phyloP scores from a whole-genome alignment of 106 monocot genomes.

The Apostasia ramifera region DNA sequence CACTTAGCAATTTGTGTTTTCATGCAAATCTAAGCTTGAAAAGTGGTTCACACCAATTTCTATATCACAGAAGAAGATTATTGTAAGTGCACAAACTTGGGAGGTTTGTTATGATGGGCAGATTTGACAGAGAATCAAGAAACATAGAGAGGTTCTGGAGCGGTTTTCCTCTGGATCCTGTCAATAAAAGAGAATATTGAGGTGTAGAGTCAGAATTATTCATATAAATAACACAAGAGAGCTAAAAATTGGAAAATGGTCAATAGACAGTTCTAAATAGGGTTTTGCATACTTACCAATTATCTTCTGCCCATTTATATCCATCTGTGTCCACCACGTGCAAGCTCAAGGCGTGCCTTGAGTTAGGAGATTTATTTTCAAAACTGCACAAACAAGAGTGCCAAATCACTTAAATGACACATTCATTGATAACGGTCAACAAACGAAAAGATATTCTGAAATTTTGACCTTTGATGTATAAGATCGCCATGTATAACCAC shows the following conservation, averaged over 20 bases:
- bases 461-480: slow-evolving; percentile 78
- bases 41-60: too few relatives aligned
- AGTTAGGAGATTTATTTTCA: slow-evolving; percentile 70
- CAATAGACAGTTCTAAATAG: neutral
- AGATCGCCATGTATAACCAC: slow-evolving; percentile 96
- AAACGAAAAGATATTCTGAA: neutral
- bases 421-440: neutral
- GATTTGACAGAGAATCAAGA: slow-evolving; percentile 9
- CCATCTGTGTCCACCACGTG: slow-evolving; percentile 84
- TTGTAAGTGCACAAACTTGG: too few relatives aligned
- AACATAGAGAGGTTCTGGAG: slow-evolving; percentile 71
- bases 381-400: slow-evolving; percentile 37
- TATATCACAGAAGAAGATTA: too few relatives aligned
- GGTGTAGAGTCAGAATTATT: neutral
- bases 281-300: slow-evolving; percentile 50
- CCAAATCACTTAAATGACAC: neutral
- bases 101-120: too few relatives aligned
- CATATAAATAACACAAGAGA: neutral
- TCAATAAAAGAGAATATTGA: neutral
- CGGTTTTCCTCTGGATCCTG: slow-evolving; percentile 74
- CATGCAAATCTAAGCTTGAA: too few relatives aligned
- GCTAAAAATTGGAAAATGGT: neutral
- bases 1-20: too few relatives aligned
- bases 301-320: slow-evolving; percentile 58
- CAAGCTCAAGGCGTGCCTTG: slow-evolving; percentile 87